Evolutionary conservation across 495 filamentous ascomycete genomes (phyloP), one percentile per base, ranked within the genome.

Genomic region (Penicillium alfredii): DNA sequence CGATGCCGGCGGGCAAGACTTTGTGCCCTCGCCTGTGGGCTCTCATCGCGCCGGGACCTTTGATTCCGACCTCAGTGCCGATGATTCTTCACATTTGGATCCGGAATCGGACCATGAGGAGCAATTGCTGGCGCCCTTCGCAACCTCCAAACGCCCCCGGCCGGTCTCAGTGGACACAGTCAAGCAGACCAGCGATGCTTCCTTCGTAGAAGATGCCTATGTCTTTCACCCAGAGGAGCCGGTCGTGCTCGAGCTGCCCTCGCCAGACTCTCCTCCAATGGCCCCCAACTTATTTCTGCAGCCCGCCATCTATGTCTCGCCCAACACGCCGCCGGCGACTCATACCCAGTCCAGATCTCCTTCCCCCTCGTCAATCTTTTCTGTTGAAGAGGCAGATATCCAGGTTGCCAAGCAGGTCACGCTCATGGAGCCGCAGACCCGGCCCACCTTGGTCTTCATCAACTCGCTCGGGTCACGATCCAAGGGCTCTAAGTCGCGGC

Each of bases 91-190:
- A 4, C 52, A 49, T 28, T 33, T 30, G 13, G 52, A 60, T 23
- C 40, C 41, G 3, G 58, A 64, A 9, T 47, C 45, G 10, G 50
- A 58, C 7, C 40, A 44, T 8, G 56, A 61, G 10, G 44, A 54
- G 13, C 45, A 44, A 6, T 33, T 62, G 3, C 33, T 61, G 31
- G 36, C 58, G 3, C 42, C 56, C 1, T 48, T 42, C 19, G 34
- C 52, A 8, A 33, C 37, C 9, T 35, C 35, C 14, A 65, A 64
- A 36, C 27, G 44, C 1, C 51, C 55, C 11, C 49, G 64, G 2
- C 61, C 64, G 0, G 56, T 68, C 6, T 69, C 66, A 0, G 56
- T 66, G 32, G 60, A 64, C 14, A 69, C 66, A 1, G 44, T 67
- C 30, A 69, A 68, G 44, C 57, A 62, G n/a, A 62, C 45, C 35